Conservation (phyloP, 208 protist species). For the Zelonia costaricensis region DNA sequence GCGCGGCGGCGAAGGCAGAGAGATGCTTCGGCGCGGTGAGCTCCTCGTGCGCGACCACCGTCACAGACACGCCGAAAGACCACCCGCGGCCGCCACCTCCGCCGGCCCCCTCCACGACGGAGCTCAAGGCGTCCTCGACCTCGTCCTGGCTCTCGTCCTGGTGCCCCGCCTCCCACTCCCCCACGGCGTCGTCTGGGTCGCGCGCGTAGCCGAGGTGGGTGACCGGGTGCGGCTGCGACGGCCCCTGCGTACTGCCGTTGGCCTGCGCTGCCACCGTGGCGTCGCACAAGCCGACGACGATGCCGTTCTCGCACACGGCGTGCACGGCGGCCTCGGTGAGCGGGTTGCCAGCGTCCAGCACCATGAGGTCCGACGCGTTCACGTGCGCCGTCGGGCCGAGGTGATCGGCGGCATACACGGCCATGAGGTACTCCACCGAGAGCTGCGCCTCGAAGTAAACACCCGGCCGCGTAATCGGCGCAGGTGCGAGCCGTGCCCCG, state of each 20-base stretch:
- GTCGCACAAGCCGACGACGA: conserved; percentile 31
- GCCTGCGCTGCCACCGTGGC: conserved; percentile 11
- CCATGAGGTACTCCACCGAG: conserved; percentile 57
- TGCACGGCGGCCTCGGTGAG: conserved; percentile 3
- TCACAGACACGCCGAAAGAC: conserved; percentile 26
- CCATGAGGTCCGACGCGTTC: neutral
- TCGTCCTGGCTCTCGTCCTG: too few relatives aligned
- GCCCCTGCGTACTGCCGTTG: conserved; percentile 24
- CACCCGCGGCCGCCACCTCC: neutral
- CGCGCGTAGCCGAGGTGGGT: conserved; percentile 23
- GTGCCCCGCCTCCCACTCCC: neutral
- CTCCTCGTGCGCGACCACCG: conserved; percentile 17
- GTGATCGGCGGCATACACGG: conserved; percentile 23
- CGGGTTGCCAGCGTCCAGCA: neutral
- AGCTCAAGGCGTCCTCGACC: too few relatives aligned
- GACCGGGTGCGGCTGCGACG: conserved; percentile 11
- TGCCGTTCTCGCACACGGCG: conserved; percentile 13
- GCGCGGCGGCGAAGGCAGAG: neutral
- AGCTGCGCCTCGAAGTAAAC: conserved; percentile 82
- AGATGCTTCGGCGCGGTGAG: neutral
- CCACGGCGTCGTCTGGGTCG: neutral
- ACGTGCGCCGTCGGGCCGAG: neutral
- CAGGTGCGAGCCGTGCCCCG: neutral
- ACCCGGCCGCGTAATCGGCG: neutral
- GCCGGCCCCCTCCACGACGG: neutral